Conservation (phyloP, 495 filamentous ascomycete genomes). For the Jackrogersella multiformis region DNA sequence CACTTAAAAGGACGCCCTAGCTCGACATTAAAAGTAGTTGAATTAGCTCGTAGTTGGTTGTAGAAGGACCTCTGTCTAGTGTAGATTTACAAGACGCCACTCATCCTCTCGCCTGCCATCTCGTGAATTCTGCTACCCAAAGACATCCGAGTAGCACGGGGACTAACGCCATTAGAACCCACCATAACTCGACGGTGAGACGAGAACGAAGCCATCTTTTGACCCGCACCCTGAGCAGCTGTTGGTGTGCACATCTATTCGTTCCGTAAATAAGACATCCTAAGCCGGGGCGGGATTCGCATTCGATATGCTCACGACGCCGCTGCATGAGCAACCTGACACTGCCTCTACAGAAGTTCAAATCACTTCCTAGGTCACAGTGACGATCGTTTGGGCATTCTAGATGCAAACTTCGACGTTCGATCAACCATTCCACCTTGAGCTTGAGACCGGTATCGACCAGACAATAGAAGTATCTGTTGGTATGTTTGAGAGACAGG, state of each 20-base stretch:
- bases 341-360: conserved; percentile 62
- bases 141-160: conserved; percentile 42
- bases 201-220: conserved; percentile 50
- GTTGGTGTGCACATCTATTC: conserved; percentile 49
- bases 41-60: background rate
- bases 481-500: conserved; percentile 69
- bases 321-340: conserved; percentile 63
- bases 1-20: too few species aligned
- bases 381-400: conserved; percentile 59
- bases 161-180: conserved; percentile 46
- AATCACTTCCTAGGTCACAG: conserved; percentile 62
- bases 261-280: conserved; percentile 64
- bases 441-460: conserved; percentile 72
- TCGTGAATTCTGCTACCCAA: conserved; percentile 39
- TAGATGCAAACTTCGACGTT: conserved; percentile 61
- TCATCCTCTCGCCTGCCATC: conserved; percentile 16
- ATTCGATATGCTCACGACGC: conserved; percentile 62
- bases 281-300: conserved; percentile 60
- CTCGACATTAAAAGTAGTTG: background rate
- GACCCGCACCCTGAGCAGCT: conserved; percentile 44
- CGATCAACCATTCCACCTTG: conserved; percentile 73
- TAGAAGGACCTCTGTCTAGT: background rate
- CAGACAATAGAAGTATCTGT: conserved; percentile 67
- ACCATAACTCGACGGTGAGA: conserved; percentile 47
- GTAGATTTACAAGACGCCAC: background rate